These are phyloP conservation scores for Physcia stellaris DNA, from an alignment of 495 filamentous ascomycete genomes.

Conservation along the genomic window DNA sequence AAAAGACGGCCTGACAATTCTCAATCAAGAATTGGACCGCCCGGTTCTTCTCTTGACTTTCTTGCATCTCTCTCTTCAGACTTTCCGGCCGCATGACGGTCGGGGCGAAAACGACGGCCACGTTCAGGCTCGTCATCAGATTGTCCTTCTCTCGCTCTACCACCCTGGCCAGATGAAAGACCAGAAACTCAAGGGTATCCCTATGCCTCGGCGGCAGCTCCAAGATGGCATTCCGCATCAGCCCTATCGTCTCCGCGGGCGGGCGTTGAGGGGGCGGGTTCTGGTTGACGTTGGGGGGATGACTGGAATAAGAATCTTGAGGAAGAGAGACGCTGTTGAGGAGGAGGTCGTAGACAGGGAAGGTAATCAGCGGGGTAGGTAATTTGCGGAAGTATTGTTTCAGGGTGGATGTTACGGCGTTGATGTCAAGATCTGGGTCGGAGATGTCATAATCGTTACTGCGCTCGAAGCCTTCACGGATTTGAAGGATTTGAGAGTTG, in stretches of 20 bases:
- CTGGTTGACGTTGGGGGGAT: neutral
- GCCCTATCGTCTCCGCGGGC: slow-evolving; percentile 38
- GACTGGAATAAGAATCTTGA: neutral
- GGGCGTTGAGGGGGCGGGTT: slow-evolving; percentile 13
- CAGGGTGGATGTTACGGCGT: slow-evolving; percentile 84
- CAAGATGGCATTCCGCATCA: slow-evolving; percentile 55
- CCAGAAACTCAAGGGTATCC: slow-evolving; percentile 81
- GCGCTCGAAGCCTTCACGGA: slow-evolving; percentile 83
- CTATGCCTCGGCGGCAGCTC: slow-evolving; percentile 70
- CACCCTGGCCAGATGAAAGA: slow-evolving; percentile 88
- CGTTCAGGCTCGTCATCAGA: slow-evolving; percentile 84
- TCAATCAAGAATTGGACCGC: slow-evolving; percentile 86
- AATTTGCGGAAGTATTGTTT: slow-evolving; percentile 98
- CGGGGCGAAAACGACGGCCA: slow-evolving; percentile 95
- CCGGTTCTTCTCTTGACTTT: slow-evolving; percentile 83
- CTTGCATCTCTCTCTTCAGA: slow-evolving; percentile 86
- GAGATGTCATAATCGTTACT: slow-evolving; percentile 78
- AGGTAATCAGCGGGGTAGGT: slow-evolving; percentile 82
- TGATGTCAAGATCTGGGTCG: slow-evolving; percentile 87
- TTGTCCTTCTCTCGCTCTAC: slow-evolving; percentile 73
- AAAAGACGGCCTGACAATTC: slow-evolving; percentile 65
- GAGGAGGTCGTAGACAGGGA: slow-evolving; percentile 79
- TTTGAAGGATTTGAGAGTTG: slow-evolving; percentile 67
- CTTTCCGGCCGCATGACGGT: slow-evolving; percentile 88
- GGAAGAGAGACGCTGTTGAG: slow-evolving; percentile 47